Base-by-base conservation (phyloP, 441 rosid species). In the Pelargonium australe region DNA sequence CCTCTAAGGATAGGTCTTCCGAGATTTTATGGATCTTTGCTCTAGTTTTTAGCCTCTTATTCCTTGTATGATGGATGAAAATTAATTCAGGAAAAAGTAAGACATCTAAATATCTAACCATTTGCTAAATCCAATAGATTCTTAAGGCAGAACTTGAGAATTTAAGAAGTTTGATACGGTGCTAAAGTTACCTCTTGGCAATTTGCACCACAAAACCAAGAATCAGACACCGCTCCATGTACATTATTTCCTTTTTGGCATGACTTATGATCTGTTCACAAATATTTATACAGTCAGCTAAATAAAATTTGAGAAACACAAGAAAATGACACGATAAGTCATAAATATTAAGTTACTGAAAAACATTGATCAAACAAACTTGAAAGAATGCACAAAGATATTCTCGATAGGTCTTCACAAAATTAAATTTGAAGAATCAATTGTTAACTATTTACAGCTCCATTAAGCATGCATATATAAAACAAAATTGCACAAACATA, bases 161-260 rank as follows among this genome's bases (percentile, higher is more conserved):
- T 8, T 13, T 13, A 14, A 19, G 17, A 58, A 19, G 25, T 8
- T 58, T 53, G 13, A 19, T 8, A 8, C 37, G 31, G 44, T 57
- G 49, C 47, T 66, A 49, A 66, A 43, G 51, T 34, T 44, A 62
- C 65, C 65, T 62, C 65, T 14, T 62, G 41, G 43, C 65, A 62
- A 40, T 14, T 28, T 62, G 41, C 41, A 1, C 65, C 17, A 62
- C 65, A 62, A 28, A 62, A 25, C 65, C 65, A 62, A 61, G 64
- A 25, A 62, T 62, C 65, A 25, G 43, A 62, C 31, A 25, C 43
- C 43, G n/a, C 65, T 62, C 65, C 65, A 62, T 28, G 37, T 6
- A 13, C 28, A 4, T 62, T 62, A 5, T 31, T 62, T 62, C 28
- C 65, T 62, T 28, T 25, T 28, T 12, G 65, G 65, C 65, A 62